Base-by-base conservation (phyloP, 1,284 basidiomycete species). In the Ustilago esculenta region DNA sequence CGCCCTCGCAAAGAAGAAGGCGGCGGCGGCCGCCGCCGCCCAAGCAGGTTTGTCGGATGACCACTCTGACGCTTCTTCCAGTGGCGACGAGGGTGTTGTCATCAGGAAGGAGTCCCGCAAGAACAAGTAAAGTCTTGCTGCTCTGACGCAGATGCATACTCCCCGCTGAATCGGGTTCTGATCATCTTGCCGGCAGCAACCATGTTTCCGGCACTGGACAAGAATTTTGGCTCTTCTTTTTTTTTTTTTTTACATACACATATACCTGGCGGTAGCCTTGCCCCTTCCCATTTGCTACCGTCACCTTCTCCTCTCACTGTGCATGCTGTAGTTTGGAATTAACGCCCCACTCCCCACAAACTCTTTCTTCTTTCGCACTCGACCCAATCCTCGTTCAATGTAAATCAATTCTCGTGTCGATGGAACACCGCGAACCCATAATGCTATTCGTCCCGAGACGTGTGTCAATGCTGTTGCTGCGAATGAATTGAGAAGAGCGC, bases 121-220 rank as follows among this genome's bases (percentile, higher is more conserved):
- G 55, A 63, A 53, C 50, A 63, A 69, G 48, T 69, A 50, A 25
- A n/a, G n/a, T n/a, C n/a, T n/a, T n/a, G n/a, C n/a, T n/a, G n/a
- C n/a, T n/a, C n/a, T n/a, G n/a, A n/a, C n/a, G n/a, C n/a, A n/a
- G n/a, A n/a, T n/a, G n/a, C n/a, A n/a, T n/a, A n/a, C n/a, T n/a
- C n/a, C n/a, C n/a, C n/a, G n/a, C n/a, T n/a, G n/a, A n/a, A n/a
- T n/a, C n/a, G n/a, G n/a, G n/a, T n/a, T n/a, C n/a, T n/a, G n/a
- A n/a, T n/a, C n/a, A n/a, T n/a, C n/a, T n/a, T n/a, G n/a, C n/a
- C n/a, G n/a, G n/a, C n/a, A n/a, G n/a, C n/a, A 32, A 37, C 36
- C 12, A 24, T 45, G 34, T 45, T 34, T 32, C 43, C 34, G 35
- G 35, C 35, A n/a, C n/a, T n/a, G n/a, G 14, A 12, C 17, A n/a